A percentile compares a stretch with the other conserved stretches of the same genome.
phyloP scores from a whole-genome alignment of 805 yeast species.

The Lipomyces sp. region DNA sequence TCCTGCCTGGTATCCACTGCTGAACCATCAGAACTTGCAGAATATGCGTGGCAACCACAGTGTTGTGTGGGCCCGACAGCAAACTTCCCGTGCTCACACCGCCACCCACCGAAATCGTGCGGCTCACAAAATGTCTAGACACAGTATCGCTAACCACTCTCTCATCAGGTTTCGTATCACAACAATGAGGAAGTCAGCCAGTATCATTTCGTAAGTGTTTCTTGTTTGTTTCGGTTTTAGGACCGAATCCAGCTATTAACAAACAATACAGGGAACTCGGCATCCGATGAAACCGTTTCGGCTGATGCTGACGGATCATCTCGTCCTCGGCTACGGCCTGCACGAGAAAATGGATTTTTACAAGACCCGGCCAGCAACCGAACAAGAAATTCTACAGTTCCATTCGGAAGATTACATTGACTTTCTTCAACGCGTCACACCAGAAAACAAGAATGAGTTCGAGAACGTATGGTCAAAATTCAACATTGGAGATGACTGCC shows the following conservation, averaged over 20 bases:
- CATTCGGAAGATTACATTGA: constrained; percentile 87
- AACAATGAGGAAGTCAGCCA: constrained; percentile 72
- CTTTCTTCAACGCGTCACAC: constrained; percentile 57
- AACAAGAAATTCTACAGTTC: constrained; percentile 76
- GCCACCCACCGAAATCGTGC: not conserved
- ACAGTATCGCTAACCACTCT: not conserved
- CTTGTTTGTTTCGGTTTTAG: not conserved
- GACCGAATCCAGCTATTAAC: not conserved
- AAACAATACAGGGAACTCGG: constrained; percentile 61
- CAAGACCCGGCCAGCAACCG: constrained; percentile 80
- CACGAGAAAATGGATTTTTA: constrained; percentile 91
- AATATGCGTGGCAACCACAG: not conserved
- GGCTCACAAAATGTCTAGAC: not conserved
- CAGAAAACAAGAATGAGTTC: constrained; percentile 32
- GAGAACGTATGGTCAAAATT: constrained; percentile 59
- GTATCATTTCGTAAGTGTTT: constrained; percentile 65
- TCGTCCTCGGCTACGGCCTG: constrained; percentile 80
- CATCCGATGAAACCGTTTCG: constrained; percentile 99
- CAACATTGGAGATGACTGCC: constrained; percentile 91
- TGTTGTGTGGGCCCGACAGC: not conserved
- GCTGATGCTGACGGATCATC: constrained; percentile 89
- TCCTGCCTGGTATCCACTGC: too few species aligned
- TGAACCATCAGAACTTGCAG: too few species aligned
- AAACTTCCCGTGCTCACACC: not conserved
- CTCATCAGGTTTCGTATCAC: constrained; percentile 69